phyloP scores from a whole-genome alignment of 1,139 yeast genomes.

The Candida glucosophila region DNA sequence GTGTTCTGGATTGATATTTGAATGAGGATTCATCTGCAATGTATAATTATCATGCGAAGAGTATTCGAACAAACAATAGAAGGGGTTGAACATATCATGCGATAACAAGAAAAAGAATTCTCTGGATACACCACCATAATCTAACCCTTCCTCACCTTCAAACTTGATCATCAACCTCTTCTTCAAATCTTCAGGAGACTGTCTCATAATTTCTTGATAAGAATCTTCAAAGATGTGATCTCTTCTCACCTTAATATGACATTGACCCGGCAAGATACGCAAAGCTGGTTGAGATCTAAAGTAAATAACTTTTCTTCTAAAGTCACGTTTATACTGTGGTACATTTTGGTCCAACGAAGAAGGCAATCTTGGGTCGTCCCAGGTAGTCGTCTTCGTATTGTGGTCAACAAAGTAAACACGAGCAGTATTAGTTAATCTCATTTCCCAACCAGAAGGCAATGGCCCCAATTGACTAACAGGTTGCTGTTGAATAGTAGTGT shows the following conservation, averaged over 20 bases:
- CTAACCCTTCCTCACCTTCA: conserved; percentile 98
- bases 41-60: conserved; percentile 98
- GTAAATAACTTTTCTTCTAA: conserved; percentile 92
- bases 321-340: conserved; percentile 98
- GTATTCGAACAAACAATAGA: conserved; percentile 92
- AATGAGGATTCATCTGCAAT: conserved; percentile 92
- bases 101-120: conserved; percentile 93
- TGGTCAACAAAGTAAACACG: conserved; percentile 98
- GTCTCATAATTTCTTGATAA: conserved; percentile 97
- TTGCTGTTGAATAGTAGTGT: conserved; percentile 89
- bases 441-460: conserved; percentile 98
- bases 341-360: conserved; percentile 95
- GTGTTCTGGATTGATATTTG: conserved; percentile 97
- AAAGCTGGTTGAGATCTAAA: conserved; percentile 98
- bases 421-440: conserved; percentile 97
- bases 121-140: conserved; percentile 98
- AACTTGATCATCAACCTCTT: conserved; percentile 96
- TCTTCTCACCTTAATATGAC: conserved; percentile 96
- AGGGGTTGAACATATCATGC: conserved; percentile 98
- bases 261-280: conserved; percentile 95
- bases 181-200: conserved; percentile 95
- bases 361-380: conserved; percentile 99
- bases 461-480: conserved; percentile 99
- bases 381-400: conserved; percentile 96
- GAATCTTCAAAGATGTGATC: conserved; percentile 95